Conservation (phyloP, 345 rosid genomes). For the Corymbia maculata region DNA sequence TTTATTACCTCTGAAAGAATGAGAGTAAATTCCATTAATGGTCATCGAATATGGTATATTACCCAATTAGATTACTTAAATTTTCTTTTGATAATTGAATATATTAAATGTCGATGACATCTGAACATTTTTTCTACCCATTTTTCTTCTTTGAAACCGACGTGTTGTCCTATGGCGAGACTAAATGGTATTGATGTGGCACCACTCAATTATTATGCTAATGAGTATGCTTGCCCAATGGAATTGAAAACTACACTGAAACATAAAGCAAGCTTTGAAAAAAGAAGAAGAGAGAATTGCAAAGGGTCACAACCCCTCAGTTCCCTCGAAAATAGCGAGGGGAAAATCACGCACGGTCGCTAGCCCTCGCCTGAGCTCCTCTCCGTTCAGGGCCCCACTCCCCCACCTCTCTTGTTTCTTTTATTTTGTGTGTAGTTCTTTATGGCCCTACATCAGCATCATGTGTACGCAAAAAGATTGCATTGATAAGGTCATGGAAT, state of each 20-base stretch:
- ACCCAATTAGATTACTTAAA: background rate
- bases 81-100: background rate
- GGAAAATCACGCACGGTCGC: background rate
- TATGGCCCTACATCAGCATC: background rate
- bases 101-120: fast-evolving
- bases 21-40: background rate
- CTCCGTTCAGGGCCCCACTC: background rate
- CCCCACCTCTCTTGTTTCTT: background rate
- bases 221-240: background rate
- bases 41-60: background rate
- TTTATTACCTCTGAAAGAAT: background rate
- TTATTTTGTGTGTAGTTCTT: background rate
- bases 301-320: background rate
- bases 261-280: background rate
- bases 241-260: background rate
- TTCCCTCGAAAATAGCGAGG: background rate
- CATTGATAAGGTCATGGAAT: background rate
- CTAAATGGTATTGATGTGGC: background rate
- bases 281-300: no score
- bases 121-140: no score
- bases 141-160: background rate
- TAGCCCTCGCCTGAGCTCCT: background rate
- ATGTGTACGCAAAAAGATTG: background rate
- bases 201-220: background rate
- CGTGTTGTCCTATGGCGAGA: background rate